Conservation (phyloP, 352 stramenopile species). For the Thraustochytrium striatum region DNA sequence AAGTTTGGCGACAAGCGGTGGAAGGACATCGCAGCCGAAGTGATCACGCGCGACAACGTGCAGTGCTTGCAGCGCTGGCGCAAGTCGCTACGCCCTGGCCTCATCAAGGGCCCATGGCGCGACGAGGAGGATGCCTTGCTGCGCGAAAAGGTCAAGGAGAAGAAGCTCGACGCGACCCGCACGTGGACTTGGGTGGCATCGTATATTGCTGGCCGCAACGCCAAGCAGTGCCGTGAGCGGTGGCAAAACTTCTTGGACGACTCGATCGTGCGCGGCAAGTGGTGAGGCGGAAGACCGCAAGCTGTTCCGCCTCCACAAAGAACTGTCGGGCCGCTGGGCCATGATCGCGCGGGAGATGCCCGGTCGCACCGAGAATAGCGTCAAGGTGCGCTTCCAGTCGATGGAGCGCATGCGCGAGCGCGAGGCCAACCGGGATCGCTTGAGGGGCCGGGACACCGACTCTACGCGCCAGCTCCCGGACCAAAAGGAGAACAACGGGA, state of each 20-base stretch:
- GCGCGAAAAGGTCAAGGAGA: constrained; percentile 73
- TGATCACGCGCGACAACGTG: constrained; percentile 33
- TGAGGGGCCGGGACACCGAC: too few species aligned
- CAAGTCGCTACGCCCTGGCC: constrained; percentile 76
- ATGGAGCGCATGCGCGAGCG: constrained; percentile 57
- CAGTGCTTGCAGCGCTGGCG: constrained; percentile 54
- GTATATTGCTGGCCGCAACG: constrained; percentile 71
- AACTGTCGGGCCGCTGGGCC: constrained; percentile 75
- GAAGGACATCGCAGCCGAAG: constrained; percentile 40
- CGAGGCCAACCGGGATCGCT: constrained; percentile 7
- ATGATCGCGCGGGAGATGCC: constrained; percentile 73
- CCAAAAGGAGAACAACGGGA: too few species aligned
- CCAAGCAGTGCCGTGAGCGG: constrained; percentile 78
- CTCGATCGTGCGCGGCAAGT: constrained; percentile 77
- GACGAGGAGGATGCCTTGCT: constrained; percentile 79
- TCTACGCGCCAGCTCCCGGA: too few species aligned
- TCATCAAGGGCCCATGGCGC: constrained; percentile 78
- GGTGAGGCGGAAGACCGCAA: constrained; percentile 73
- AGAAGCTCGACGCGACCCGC: constrained; percentile 57
- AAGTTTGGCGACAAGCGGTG: constrained; percentile 35
- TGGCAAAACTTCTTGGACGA: constrained; percentile 81
- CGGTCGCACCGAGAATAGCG: constrained; percentile 75
- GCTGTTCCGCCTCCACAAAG: constrained; percentile 66
- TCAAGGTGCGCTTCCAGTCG: constrained; percentile 80
- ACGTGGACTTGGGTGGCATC: constrained; percentile 73